Percentiles rank a stretch among this genome's conserved stretches.
Conservation (phyloP, 208 protist genomes). For the Wallacemonas sp. region DNA sequence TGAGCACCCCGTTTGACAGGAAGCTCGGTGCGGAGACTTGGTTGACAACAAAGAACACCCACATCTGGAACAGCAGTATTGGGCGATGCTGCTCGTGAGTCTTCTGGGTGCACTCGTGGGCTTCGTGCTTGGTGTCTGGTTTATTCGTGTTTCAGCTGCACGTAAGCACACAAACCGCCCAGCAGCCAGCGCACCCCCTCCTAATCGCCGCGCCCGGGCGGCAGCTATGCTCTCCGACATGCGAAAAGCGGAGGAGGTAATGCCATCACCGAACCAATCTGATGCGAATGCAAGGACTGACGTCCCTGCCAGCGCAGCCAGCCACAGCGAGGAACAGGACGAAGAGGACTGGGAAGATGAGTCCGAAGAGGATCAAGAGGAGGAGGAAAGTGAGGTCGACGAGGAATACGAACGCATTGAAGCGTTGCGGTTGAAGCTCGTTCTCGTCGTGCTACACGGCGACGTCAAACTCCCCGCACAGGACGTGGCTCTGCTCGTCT, state of each 20-base stretch:
- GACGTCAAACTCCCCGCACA: conserved; percentile 41
- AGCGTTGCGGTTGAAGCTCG: conserved; percentile 65
- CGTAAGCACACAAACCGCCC: too few species aligned
- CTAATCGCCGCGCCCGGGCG: conserved; percentile 18
- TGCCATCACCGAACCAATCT: too few species aligned
- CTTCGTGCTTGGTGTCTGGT: background rate
- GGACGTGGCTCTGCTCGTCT: conserved; percentile 39
- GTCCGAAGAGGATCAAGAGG: conserved; percentile 25
- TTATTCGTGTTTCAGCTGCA: too few species aligned
- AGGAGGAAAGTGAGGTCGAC: conserved; percentile 32
- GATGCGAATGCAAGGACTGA: background rate
- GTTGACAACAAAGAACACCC: too few species aligned
- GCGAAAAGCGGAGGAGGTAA: background rate
- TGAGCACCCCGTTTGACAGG: too few species aligned
- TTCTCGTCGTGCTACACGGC: conserved; percentile 61
- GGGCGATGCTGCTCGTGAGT: background rate
- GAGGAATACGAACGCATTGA: conserved; percentile 57
- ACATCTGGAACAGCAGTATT: too few species aligned
- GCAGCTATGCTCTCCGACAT: conserved; percentile 20
- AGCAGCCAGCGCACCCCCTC: background rate
- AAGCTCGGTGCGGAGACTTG: too few species aligned
- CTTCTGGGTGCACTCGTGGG: background rate
- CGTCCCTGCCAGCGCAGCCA: background rate
- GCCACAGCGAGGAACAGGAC: background rate
- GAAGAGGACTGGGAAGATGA: conserved; percentile 19